Evolutionary conservation across 2,329 filamentous ascomycete species (phyloP).

Genomic region (Aureobasidium sp.): DNA sequence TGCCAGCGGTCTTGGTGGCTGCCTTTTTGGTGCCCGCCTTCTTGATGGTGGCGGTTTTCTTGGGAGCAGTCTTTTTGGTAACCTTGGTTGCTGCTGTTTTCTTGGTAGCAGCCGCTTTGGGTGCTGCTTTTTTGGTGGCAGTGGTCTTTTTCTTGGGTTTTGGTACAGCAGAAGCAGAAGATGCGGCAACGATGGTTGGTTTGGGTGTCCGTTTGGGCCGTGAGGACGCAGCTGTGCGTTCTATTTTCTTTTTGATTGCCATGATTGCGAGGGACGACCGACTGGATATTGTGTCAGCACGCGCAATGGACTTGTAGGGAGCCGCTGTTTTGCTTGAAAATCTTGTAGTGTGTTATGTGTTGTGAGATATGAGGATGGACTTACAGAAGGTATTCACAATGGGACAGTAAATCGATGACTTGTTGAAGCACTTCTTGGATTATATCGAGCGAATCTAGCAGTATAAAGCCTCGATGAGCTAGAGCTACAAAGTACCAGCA

Average conservation of each 20-base stretch:
- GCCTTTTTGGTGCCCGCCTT: background rate
- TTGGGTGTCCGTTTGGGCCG: background rate
- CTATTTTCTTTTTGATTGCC: background rate
- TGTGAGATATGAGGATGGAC: background rate
- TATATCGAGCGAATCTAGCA: background rate
- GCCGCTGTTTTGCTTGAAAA: background rate
- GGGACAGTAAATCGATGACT: background rate
- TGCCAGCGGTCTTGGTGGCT: background rate
- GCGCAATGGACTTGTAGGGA: background rate
- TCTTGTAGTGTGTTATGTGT: no score
- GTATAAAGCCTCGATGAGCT: background rate
- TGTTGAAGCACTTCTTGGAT: background rate
- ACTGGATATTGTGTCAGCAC: background rate
- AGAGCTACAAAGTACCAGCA: background rate
- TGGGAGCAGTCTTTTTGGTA: background rate
- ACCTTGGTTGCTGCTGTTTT: constrained; percentile 13
- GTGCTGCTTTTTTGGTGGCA: constrained; percentile 13
- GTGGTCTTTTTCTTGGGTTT: constrained; percentile 1
- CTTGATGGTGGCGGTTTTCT: constrained; percentile 4
- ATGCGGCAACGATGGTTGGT: background rate
- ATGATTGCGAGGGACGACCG: background rate
- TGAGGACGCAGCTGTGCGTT: constrained; percentile 2
- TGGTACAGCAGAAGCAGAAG: background rate
- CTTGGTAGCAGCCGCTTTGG: constrained; percentile 17
- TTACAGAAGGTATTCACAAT: background rate